Percentiles rank a stretch among this genome's conserved stretches.
phyloP scores from a whole-genome alignment of 106 monocot species.

The Ottelia alismoides region DNA sequence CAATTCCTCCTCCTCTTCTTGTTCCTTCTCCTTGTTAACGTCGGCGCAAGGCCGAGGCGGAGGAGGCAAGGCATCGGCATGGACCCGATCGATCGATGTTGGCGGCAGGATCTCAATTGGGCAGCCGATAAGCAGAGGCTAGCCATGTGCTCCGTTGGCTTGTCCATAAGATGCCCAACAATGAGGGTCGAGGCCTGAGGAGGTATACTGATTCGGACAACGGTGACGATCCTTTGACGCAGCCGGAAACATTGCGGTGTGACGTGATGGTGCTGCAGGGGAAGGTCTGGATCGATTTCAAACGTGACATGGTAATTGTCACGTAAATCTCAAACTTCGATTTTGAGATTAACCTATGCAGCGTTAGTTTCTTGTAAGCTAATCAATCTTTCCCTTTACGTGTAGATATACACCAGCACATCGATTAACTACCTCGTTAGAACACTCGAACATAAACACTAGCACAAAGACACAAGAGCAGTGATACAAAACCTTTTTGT shows the following conservation, averaged over 20 bases:
- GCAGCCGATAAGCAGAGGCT: conserved; percentile 34
- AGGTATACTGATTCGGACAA: conserved; percentile 53
- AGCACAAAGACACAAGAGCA: no score
- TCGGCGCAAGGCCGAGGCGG: neutral
- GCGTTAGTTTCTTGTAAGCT: no score
- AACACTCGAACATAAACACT: no score
- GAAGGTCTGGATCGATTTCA: conserved; percentile 76
- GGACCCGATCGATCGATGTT: conserved; percentile 27
- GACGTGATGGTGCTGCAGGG: conserved; percentile 31
- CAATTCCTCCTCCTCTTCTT: conserved; percentile 3
- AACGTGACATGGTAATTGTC: conserved; percentile 36
- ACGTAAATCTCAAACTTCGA: no score
- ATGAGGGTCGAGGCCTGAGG: conserved; percentile 26
- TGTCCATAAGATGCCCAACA: conserved; percentile 67
- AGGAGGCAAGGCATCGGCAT: neutral
- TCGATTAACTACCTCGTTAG: no score
- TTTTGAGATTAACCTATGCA: no score
- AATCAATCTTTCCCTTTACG: no score
- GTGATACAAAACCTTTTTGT: no score
- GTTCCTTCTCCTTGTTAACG: conserved; percentile 6
- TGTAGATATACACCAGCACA: no score
- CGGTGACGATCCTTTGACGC: conserved; percentile 36
- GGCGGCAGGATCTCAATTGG: conserved; percentile 40
- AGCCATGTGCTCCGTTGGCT: conserved; percentile 57
- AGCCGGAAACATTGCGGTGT: conserved; percentile 47